Base-by-base conservation (phyloP, 805 yeast genomes). In the Ogataea angusta region DNA sequence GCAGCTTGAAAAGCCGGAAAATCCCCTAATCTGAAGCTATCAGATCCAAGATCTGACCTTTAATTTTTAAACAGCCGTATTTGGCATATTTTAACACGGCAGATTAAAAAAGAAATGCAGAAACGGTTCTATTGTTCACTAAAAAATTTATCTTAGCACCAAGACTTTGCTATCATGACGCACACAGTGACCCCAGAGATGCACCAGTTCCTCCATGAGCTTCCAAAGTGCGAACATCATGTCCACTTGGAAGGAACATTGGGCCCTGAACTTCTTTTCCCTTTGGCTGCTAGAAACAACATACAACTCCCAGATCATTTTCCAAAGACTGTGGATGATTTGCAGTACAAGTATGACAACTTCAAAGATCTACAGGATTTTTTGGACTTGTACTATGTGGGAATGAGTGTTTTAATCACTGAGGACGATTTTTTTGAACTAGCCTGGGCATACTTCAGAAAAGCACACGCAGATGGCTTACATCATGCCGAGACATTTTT, bases 201-300 rank as follows among this genome's bases (percentile, higher is more conserved):
- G 69, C 64, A 64, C 40, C 53, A 60, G 43, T 85, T 84, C 60
- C 70, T 85, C 35, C 67, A 62, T 29, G 91, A 82, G 51, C 68
- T 86, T 36, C 95, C 95, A 43, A 86, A 86, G 63, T 85, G 93
- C 67, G 95, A 86, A 61, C 91, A 85, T 59, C 95, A 86, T 58
- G 76, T 85, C 46, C 95, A 86, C 63, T 60, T 86, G 32, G 95
- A 85, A 67, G 95, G 95, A 24, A 84, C 95, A 29, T 62, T 85
- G 41, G 85, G 82, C 46, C 93, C 95, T n/a, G 76, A 76, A 35
- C 70, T 85, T 26, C 66, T 85, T 43, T 82, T 84, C 63, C 75
- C 77, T 38, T 66, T 85, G 41, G 89, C 91, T 0, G 64, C 73
- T 53, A 75, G 86, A 64, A 84, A 85, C 65, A 61, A 65, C 25